phyloP scores from a whole-genome alignment of 352 stramenopile species.

The Thraustochytrium sp. region DNA sequence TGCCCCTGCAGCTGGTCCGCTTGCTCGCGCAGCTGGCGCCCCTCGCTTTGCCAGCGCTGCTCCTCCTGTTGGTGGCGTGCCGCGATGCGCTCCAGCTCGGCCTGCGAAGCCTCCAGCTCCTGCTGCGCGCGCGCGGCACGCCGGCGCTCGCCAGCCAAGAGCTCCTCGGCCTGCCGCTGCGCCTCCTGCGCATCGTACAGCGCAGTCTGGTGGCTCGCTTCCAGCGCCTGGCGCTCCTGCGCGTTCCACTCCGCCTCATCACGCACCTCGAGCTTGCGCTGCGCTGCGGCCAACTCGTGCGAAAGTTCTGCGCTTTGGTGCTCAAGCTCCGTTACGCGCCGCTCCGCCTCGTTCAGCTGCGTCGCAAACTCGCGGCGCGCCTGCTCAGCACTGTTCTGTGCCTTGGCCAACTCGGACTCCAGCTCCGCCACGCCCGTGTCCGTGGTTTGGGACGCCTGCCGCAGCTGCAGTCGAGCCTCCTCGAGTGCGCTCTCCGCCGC shows the following conservation, averaged over 20 bases:
- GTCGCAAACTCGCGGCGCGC: not conserved
- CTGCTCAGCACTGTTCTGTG: not conserved
- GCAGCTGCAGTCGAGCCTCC: not conserved
- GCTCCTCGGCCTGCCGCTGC: conserved; percentile 25
- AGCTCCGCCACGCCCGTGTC: not conserved
- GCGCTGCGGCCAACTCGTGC: not conserved
- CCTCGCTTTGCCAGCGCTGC: not conserved
- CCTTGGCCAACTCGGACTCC: not conserved
- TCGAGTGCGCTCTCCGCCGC: not conserved
- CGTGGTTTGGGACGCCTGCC: not conserved
- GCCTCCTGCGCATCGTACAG: conserved; percentile 21
- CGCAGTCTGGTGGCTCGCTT: not conserved
- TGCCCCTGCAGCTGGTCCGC: not conserved
- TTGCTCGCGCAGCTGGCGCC: not conserved
- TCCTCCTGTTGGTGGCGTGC: not conserved
- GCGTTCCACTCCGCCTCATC: not conserved
- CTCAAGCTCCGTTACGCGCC: conserved; percentile 10
- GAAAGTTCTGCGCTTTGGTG: conserved; percentile 16
- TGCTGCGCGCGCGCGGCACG: not conserved
- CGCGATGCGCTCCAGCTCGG: not conserved
- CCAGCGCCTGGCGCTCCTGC: not conserved
- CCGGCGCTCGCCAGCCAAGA: conserved; percentile 9
- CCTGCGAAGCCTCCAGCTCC: not conserved
- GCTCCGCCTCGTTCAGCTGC: conserved; percentile 19
- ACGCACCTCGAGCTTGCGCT: conserved; percentile 16